Conservation (phyloP, 1,284 basidiomycete species). For the Trametes versicolor region DNA sequence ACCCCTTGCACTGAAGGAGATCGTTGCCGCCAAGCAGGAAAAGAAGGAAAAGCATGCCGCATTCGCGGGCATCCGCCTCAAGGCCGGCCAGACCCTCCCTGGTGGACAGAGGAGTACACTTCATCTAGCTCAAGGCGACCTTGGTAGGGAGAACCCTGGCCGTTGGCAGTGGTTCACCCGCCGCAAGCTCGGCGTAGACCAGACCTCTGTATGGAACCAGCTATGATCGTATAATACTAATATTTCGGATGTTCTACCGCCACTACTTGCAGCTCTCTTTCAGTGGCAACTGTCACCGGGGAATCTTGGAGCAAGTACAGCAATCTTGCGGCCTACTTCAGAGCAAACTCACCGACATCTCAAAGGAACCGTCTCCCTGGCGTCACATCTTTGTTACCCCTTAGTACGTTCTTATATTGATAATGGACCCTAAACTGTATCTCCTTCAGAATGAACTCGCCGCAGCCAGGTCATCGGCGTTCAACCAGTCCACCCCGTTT, state of each 20-base stretch:
- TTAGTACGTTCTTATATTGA: too few species aligned
- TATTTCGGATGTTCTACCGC: constrained; percentile 7
- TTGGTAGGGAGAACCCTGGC: constrained; percentile 41
- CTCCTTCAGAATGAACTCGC: constrained; percentile 50
- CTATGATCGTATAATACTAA: constrained; percentile 38
- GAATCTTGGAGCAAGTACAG: too few species aligned
- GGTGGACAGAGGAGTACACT: constrained; percentile 45
- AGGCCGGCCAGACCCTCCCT: constrained; percentile 49
- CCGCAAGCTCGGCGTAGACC: constrained; percentile 49
- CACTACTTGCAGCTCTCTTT: neutral
- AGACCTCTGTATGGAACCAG: constrained; percentile 43
- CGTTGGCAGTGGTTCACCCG: constrained; percentile 44
- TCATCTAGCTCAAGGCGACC: constrained; percentile 44
- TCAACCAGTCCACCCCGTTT: constrained; percentile 62
- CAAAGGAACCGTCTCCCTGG: too few species aligned
- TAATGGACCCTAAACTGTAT: too few species aligned
- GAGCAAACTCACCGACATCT: too few species aligned
- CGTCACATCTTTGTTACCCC: too few species aligned
- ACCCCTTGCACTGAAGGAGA: constrained; percentile 44
- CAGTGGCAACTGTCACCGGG: neutral
- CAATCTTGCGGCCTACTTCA: too few species aligned
- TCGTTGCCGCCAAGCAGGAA: constrained; percentile 36
- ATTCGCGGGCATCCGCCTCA: constrained; percentile 42
- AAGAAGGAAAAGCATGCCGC: constrained; percentile 33
- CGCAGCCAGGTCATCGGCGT: constrained; percentile 61